Evolutionary conservation across 441 rosid genomes (phyloP).

Genomic region (Populus hybrid): DNA sequence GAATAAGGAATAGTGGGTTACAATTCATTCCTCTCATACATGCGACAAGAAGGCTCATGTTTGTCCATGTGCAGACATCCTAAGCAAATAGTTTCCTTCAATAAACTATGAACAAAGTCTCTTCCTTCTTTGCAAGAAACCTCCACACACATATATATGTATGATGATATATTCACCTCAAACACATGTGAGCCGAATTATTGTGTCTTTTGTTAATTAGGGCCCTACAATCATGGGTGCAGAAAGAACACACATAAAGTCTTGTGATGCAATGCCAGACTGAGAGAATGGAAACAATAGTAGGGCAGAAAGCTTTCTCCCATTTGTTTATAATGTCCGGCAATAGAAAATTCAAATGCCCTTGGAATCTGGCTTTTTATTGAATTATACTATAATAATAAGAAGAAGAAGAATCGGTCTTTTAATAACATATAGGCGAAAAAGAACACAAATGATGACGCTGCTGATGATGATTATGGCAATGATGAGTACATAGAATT

Average conservation of each 20-base stretch:
- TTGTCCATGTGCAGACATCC: conserved; percentile 33
- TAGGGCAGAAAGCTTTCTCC: neutral
- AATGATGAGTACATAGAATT: neutral
- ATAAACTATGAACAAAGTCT: conserved; percentile 6
- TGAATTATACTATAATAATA: neutral
- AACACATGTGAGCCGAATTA: conserved; percentile 38
- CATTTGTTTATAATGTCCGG: neutral
- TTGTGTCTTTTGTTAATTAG: conserved; percentile 18
- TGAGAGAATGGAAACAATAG: neutral
- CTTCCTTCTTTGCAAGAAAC: conserved; percentile 15
- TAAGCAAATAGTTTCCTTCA: conserved; percentile 7
- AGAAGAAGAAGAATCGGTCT: neutral
- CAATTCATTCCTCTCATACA: neutral
- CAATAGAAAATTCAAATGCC: conserved; percentile 2
- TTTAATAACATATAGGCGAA: neutral
- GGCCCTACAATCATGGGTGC: conserved; percentile 30
- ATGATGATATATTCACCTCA: neutral
- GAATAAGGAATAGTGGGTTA: conserved; percentile 7
- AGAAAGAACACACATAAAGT: conserved; percentile 11
- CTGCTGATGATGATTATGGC: conserved; percentile 1
- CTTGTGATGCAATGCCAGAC: conserved; percentile 11
- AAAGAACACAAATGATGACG: conserved; percentile 5
- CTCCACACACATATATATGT: neutral
- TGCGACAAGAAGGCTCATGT: conserved; percentile 22
- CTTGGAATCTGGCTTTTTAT: conserved; percentile 23